Conservation (phyloP, 257 asterid species). For the Fraxinus americana region DNA sequence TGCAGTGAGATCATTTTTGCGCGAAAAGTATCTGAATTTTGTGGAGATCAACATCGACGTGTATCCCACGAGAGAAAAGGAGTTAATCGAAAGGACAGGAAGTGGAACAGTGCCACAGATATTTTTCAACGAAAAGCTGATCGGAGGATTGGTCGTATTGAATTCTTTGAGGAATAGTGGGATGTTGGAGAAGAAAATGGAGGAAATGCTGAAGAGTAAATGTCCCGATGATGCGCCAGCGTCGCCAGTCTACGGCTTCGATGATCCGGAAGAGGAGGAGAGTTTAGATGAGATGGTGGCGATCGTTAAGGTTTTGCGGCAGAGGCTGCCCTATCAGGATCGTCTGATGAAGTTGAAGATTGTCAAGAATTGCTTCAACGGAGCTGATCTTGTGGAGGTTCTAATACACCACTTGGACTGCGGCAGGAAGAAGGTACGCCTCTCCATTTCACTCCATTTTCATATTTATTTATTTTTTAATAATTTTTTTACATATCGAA, state of each 20-base stretch:
- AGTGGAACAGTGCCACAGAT: slow-evolving; percentile 69
- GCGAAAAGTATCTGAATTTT: slow-evolving; percentile 50
- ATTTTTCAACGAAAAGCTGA: slow-evolving; percentile 74
- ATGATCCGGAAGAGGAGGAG: slow-evolving; percentile 52
- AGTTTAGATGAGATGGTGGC: slow-evolving; percentile 61
- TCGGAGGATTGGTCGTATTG: slow-evolving; percentile 84
- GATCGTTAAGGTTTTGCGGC: slow-evolving; percentile 65
- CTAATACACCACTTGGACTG: slow-evolving; percentile 74
- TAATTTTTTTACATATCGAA: no score
- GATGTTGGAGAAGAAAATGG: slow-evolving; percentile 67
- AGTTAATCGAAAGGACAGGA: slow-evolving; percentile 66
- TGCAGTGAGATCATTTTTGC: slow-evolving; percentile 74
- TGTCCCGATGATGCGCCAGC: slow-evolving; percentile 88
- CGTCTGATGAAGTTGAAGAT: slow-evolving; percentile 82
- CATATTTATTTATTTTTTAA: not conserved
- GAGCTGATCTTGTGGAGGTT: slow-evolving; percentile 78
- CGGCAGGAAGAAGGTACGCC: slow-evolving; percentile 70
- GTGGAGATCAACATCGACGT: slow-evolving; percentile 91
- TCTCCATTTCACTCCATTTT: not conserved
- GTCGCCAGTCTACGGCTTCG: slow-evolving; percentile 81
- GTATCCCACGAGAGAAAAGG: slow-evolving; percentile 66
- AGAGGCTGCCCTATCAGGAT: slow-evolving; percentile 78
- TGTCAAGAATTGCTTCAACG: slow-evolving; percentile 81
- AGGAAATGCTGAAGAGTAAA: slow-evolving; percentile 65
- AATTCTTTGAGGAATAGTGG: slow-evolving; percentile 87